phyloP scores from a whole-genome alignment of 2,329 filamentous ascomycete genomes.

The Microascus cirrosus region DNA sequence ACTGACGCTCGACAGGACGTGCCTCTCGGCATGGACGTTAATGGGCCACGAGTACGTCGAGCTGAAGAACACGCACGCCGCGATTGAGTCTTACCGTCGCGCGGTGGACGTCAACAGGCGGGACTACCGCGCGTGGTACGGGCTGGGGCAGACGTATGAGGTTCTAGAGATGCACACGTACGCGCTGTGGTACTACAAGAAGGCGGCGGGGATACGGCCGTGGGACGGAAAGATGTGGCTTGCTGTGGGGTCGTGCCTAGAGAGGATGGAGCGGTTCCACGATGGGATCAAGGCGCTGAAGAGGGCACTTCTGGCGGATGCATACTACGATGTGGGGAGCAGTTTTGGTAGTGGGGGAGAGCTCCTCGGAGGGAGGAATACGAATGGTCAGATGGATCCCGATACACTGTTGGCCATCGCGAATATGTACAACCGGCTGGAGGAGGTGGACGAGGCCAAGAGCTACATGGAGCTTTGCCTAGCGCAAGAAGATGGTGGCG shows the following conservation, averaged over 20 bases:
- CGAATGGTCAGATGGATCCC: slow-evolving; percentile 62
- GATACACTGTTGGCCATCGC: slow-evolving; percentile 88
- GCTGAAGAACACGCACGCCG: slow-evolving; percentile 95
- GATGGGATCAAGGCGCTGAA: slow-evolving; percentile 95
- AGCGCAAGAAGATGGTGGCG: slow-evolving; percentile 74
- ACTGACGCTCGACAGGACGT: slow-evolving; percentile 78
- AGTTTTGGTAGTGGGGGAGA: slow-evolving; percentile 37
- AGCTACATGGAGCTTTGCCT: slow-evolving; percentile 95
- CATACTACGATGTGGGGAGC: slow-evolving; percentile 63
- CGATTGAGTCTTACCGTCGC: slow-evolving; percentile 90
- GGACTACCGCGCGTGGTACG: slow-evolving; percentile 97
- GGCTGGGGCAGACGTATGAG: slow-evolving; percentile 92
- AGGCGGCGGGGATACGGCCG: slow-evolving; percentile 81
- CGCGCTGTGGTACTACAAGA: slow-evolving; percentile 94
- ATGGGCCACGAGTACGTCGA: slow-evolving; percentile 99
- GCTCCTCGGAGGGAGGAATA: slow-evolving; percentile 34
- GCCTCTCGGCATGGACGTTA: slow-evolving; percentile 90
- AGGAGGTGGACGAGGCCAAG: slow-evolving; percentile 68
- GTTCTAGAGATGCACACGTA: slow-evolving; percentile 98
- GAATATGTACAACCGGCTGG: slow-evolving; percentile 71
- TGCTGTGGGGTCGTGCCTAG: slow-evolving; percentile 83
- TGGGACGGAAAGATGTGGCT: slow-evolving; percentile 99
- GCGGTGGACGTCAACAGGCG: slow-evolving; percentile 93
- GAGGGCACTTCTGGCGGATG: slow-evolving; percentile 77
- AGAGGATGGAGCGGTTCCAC: slow-evolving; percentile 75